Conservation (phyloP, 148 eudicot species). For the Heliamphora exappendiculata region DNA sequence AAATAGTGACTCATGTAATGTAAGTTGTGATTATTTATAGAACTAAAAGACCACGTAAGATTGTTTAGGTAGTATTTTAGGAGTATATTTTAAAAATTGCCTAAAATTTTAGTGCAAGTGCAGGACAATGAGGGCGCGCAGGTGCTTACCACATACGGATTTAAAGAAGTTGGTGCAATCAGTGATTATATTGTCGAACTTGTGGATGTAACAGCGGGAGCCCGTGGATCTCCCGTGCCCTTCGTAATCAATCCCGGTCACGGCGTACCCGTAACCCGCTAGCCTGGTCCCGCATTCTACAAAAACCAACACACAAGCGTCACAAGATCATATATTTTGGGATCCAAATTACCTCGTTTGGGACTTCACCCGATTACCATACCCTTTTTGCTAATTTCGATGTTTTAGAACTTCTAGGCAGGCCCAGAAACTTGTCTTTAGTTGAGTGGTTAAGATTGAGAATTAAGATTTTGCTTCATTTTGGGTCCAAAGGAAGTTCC, state of each 20-base stretch:
- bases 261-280: conserved; percentile 82
- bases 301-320: neutral
- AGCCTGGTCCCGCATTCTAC: conserved; percentile 71
- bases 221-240: conserved; percentile 94
- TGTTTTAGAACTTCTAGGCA: neutral
- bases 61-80: no score
- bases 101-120: no score
- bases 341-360: neutral
- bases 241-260: conserved; percentile 94
- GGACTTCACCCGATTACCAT: no score
- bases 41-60: no score
- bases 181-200: conserved; percentile 68
- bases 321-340: neutral
- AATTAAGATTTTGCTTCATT: no score
- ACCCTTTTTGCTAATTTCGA: no score
- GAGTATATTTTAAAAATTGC: no score
- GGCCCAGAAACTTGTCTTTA: neutral
- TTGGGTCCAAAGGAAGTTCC: no score
- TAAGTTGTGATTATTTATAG: no score
- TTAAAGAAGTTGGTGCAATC: conserved; percentile 79
- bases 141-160: conserved; percentile 68
- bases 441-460: no score
- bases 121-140: conserved; percentile 5
- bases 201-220: conserved; percentile 91
- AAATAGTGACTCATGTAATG: no score